phyloP scores from a whole-genome alignment of 2,329 filamentous ascomycete genomes.

The Xylariomycetidae sp. region DNA sequence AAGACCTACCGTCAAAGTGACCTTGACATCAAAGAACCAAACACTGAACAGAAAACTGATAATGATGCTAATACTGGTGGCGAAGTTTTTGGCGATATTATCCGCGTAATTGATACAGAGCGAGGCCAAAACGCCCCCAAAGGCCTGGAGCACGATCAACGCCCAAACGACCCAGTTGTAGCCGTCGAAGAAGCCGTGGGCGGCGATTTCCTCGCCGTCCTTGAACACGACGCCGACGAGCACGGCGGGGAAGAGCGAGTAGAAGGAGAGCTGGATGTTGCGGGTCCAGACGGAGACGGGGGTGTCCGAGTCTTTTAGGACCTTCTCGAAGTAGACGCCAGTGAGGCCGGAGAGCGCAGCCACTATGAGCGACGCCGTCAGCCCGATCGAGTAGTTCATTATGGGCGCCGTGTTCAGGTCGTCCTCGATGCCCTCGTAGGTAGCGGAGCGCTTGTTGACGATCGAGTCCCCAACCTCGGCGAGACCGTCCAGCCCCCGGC shows the following conservation, averaged over 20 bases:
- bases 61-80: conserved; percentile 86
- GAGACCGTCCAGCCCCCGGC: conserved; percentile 36
- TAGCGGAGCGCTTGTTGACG: conserved; percentile 71
- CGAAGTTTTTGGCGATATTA: conserved; percentile 92
- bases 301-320: conserved; percentile 77
- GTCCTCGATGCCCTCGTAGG: conserved; percentile 81
- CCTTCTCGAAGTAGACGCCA: conserved; percentile 84
- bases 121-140: conserved; percentile 78
- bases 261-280: conserved; percentile 92
- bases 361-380: conserved; percentile 72
- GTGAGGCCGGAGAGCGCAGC: conserved; percentile 80
- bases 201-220: conserved; percentile 77
- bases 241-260: conserved; percentile 84
- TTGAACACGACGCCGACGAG: conserved; percentile 82
- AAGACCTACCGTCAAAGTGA: conserved; percentile 66
- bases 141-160: conserved; percentile 75
- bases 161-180: conserved; percentile 92
- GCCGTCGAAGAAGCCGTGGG: conserved; percentile 87
- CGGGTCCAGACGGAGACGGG: conserved; percentile 84
- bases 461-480: conserved; percentile 37
- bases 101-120: conserved; percentile 79
- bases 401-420: conserved; percentile 47
- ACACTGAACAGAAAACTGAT: conserved; percentile 82
- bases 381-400: conserved; percentile 76
- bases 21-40: conserved; percentile 75